These are phyloP conservation scores for Colletotrichum sp. DNA, from an alignment of 2,329 filamentous ascomycete genomes.

Conservation along the genomic window DNA sequence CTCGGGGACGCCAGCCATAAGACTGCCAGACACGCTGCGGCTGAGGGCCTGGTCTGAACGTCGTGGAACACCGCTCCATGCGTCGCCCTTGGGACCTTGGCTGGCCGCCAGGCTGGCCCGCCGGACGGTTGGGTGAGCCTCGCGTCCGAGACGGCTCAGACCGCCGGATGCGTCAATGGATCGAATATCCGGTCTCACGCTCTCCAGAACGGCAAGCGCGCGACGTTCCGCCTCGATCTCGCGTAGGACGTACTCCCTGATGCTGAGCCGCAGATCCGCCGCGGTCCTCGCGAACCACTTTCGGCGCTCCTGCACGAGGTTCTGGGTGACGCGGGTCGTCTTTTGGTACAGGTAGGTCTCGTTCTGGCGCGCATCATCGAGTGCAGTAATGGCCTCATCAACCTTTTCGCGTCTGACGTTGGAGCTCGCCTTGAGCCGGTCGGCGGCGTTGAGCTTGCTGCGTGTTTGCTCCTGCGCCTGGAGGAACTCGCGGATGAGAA, in stretches of 20 bases:
- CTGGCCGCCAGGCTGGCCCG: constrained; percentile 81
- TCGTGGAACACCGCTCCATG: constrained; percentile 93
- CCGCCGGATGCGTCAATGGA: constrained; percentile 92
- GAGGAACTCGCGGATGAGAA: constrained; percentile 89
- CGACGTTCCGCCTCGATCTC: constrained; percentile 96
- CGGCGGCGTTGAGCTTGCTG: constrained; percentile 83
- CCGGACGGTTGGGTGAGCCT: constrained; percentile 78
- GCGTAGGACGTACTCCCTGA: constrained; percentile 91
- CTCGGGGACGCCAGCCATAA: constrained; percentile 68
- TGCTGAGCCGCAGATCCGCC: constrained; percentile 79
- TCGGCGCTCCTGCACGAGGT: constrained; percentile 85
- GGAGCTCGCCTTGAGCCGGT: constrained; percentile 84
- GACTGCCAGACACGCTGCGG: constrained; percentile 77
- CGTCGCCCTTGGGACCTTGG: constrained; percentile 96
- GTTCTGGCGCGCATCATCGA: constrained; percentile 85
- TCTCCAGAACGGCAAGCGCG: constrained; percentile 90
- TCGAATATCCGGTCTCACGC: constrained; percentile 88
- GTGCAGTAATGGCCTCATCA: constrained; percentile 90
- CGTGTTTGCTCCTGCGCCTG: constrained; percentile 88
- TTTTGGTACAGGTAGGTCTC: constrained; percentile 85
- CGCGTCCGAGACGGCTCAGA: constrained; percentile 85
- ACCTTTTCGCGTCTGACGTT: constrained; percentile 94
- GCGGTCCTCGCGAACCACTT: constrained; percentile 90
- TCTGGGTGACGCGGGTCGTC: constrained; percentile 86
- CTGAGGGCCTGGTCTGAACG: constrained; percentile 74